Percentiles rank a stretch among this genome's conserved stretches.
Evolutionary conservation across 1,284 basidiomycete species (phyloP).

Genomic region (Anthracocystis panici-leucophaei): DNA sequence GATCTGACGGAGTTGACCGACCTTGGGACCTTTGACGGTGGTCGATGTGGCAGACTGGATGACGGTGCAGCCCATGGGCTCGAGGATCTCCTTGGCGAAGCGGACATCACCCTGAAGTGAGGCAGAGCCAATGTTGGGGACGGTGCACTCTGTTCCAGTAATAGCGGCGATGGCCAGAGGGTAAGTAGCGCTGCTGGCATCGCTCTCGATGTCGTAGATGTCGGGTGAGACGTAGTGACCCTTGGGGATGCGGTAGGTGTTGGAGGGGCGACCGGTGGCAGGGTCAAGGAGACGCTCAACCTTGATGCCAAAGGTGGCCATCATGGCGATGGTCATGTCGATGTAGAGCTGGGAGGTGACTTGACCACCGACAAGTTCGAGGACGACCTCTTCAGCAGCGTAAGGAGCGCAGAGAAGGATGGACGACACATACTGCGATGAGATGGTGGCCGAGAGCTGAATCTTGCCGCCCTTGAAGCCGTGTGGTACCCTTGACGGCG

Average conservation of each 20-base stretch:
- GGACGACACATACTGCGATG: conserved; percentile 97
- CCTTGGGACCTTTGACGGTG: conserved; percentile 89
- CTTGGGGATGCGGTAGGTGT: conserved; percentile 86
- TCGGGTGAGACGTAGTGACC: conserved; percentile 82
- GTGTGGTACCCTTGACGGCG: conserved; percentile 75
- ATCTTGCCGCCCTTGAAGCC: conserved; percentile 87
- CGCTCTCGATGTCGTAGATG: conserved; percentile 89
- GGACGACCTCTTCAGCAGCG: conserved; percentile 81
- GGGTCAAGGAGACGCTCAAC: conserved; percentile 80
- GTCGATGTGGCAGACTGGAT: conserved; percentile 88
- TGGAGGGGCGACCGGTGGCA: conserved; percentile 75
- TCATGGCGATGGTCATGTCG: conserved; percentile 99
- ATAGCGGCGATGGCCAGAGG: conserved; percentile 96
- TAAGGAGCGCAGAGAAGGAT: conserved; percentile 97
- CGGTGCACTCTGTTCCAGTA: conserved; percentile 92
- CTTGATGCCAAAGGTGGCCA: conserved; percentile 89
- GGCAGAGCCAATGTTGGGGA: conserved; percentile 87
- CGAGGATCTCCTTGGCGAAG: conserved; percentile 92
- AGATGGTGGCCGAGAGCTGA: conserved; percentile 90
- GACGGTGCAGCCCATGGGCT: conserved; percentile 93
- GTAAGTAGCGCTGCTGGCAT: conserved; percentile 95
- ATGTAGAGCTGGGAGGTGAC: conserved; percentile 99
- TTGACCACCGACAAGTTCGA: conserved; percentile 89
- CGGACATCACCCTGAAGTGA: conserved; percentile 95
- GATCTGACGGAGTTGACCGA: conserved; percentile 83